Base-by-base conservation (phyloP, 2,329 filamentous ascomycete species). In the Colletotrichum chrysophilum region DNA sequence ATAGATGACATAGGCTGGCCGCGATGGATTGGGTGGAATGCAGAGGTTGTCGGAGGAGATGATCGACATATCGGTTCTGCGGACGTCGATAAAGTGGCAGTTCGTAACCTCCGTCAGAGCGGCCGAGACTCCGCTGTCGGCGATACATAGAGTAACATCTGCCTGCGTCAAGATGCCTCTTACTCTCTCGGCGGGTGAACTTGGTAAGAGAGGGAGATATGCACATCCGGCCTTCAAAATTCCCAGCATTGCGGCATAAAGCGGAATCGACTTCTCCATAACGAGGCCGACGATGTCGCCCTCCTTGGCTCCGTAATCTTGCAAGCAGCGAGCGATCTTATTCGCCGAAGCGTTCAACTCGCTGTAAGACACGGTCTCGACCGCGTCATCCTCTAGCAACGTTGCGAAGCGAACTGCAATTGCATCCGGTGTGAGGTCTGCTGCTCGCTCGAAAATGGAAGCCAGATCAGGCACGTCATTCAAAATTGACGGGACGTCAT, bases 171-270 rank as follows among this genome's bases (percentile, higher is more conserved):
- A 78, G 26, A 97, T 94, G 4, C 88, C 86, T 4, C 86, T 82
- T 1, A 94, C 86, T 66, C 94, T 88, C 12, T 91, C 88, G 1
- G 80, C 26, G 0, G 95, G 95, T 0, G 93, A 94, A n/a, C 90
- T 91, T 1, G 94, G 94, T 1, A 95, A 88, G 5, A 98, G 87
- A 0, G 95, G 95, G n/a, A 98, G 85, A 80, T 97, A 97, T 9
- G 93, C 95, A 79, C 92, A 93, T 10, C 95, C 95, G 7, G 91
- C 86, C 80, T 97, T 97, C 36, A 95, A 83, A 26, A 93, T 89
- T 2, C 92, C 95, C 34, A 98, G 86, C 30, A 98, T 94, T 0
- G 92, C 89, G 32, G 93, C 87, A 80, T 98, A 98, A 1, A 97
- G 85, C 30, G 92, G 83, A 2, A 92, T 82, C 0, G 93, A 96